Evolutionary conservation across 1,284 basidiomycete genomes (phyloP).

Genomic region (Schizophyllum amplum): DNA sequence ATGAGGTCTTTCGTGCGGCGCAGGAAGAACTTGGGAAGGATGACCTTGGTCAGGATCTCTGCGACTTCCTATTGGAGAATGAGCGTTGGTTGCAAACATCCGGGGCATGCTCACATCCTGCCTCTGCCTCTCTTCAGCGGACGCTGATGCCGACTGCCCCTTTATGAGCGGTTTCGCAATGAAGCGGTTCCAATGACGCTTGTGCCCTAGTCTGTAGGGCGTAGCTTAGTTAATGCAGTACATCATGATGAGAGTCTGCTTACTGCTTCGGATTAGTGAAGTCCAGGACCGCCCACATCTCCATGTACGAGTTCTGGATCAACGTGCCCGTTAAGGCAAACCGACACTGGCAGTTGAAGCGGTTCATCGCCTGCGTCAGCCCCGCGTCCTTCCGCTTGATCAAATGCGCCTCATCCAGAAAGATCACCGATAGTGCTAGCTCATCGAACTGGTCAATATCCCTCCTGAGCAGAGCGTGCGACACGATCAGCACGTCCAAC

Average conservation of each 20-base stretch:
- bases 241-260: background rate
- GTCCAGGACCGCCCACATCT: slow-evolving; percentile 77
- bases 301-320: slow-evolving; percentile 80
- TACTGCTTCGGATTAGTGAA: slow-evolving; percentile 64
- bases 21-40: slow-evolving; percentile 8
- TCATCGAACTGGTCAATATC: slow-evolving; percentile 60
- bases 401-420: slow-evolving; percentile 80
- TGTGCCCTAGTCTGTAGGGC: slow-evolving; percentile 40
- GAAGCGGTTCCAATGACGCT: slow-evolving; percentile 61
- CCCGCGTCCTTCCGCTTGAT: slow-evolving; percentile 57
- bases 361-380: slow-evolving; percentile 55
- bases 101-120: slow-evolving; percentile 35
- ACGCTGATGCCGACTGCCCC: slow-evolving; percentile 62
- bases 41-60: slow-evolving; percentile 2
- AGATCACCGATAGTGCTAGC: slow-evolving; percentile 59
- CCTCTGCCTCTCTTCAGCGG: slow-evolving; percentile 51
- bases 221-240: background rate
- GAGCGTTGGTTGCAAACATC: background rate
- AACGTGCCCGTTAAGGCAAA: slow-evolving; percentile 81
- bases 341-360: slow-evolving; percentile 51
- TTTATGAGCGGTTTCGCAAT: slow-evolving; percentile 57
- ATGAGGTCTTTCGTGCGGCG: slow-evolving; percentile 77
- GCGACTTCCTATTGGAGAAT: slow-evolving; percentile 6
- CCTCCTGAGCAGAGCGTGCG: slow-evolving; percentile 59
- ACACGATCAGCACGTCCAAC: slow-evolving; percentile 74